Percentiles rank a stretch among this genome's conserved stretches.
Evolutionary conservation across 1,284 basidiomycete genomes (phyloP).

Genomic region (Cerioporus squamosus): DNA sequence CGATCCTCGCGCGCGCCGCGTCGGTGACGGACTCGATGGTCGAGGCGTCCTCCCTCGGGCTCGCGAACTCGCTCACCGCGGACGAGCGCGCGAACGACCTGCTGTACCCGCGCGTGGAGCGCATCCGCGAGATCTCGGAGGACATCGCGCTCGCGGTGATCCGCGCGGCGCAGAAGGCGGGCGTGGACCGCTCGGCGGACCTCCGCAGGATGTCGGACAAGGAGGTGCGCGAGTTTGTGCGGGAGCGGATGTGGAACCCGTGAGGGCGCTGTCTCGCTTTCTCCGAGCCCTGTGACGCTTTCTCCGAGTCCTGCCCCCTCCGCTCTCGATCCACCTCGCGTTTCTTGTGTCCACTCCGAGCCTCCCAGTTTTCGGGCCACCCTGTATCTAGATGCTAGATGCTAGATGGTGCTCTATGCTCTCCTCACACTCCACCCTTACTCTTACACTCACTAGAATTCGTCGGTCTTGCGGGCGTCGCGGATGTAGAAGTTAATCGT

Average conservation of each 20-base stretch:
- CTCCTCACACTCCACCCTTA: neutral
- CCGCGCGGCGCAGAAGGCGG: conserved; percentile 74
- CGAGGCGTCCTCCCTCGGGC: conserved; percentile 77
- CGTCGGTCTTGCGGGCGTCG: neutral
- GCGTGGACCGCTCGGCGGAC: conserved; percentile 59
- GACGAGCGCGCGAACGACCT: conserved; percentile 72
- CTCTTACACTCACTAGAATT: too few relatives aligned
- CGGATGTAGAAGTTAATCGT: neutral
- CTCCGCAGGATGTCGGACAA: conserved; percentile 62
- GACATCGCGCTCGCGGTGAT: conserved; percentile 78
- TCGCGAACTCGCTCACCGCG: conserved; percentile 75
- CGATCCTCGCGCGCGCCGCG: conserved; percentile 70
- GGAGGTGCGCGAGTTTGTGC: conserved; percentile 58
- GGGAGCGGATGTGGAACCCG: conserved; percentile 76
- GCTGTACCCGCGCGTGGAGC: conserved; percentile 77
- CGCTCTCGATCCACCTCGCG: too few relatives aligned
- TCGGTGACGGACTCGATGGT: conserved; percentile 82
- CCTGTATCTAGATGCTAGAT: too few relatives aligned
- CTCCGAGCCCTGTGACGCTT: too few relatives aligned
- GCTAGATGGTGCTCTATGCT: neutral
- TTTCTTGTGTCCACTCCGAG: too few relatives aligned
- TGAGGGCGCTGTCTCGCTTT: conserved; percentile 20
- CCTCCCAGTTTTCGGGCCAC: too few relatives aligned
- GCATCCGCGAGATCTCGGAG: conserved; percentile 85
- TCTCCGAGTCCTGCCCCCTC: too few relatives aligned